Base-by-base conservation (phyloP, 2,329 filamentous ascomycete species). In the Ciborinia camelliae region DNA sequence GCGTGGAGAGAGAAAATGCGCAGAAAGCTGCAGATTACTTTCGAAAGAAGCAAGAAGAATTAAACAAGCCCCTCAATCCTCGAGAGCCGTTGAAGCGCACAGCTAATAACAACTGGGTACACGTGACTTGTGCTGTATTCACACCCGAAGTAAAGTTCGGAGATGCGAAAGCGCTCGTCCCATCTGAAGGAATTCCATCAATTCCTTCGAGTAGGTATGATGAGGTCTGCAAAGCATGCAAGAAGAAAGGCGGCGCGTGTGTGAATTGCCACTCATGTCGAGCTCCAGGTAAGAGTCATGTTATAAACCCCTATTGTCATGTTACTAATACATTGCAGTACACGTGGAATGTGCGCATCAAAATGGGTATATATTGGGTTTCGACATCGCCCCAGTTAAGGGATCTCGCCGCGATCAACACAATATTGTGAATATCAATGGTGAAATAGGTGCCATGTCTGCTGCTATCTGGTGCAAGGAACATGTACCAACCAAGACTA, bases 61-160 rank as follows among this genome's bases (percentile, higher is more conserved):
- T 89, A 72, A 92, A 92, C 70, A 90, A 93, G 55, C 94, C 95
- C 1, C 78, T 89, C 43, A 86, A 91, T 69, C 95, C 95, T 32
- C 86, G 95, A 55, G 95, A 98, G 75, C 90, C 95, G 4, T 81
- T 99, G 68, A 99, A 99, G 79, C 87, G 91, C 57, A 99, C 95
- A 0, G 91, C 90, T 4, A 92, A 96, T 75, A 98, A 98, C 78
- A 98, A 98, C 74, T 99, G 95, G 95, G 91, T 97, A 20, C 95
- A 99, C 75, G 92, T 98, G 35, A 89, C 90, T 45, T 99, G 95
- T 74, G 93, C 95, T 1, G 82, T 97, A 23, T 98, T 91, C 87
- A 93, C 90, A 14, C 88, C 92, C 0, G 95, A 99, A 77, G 89
- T 97, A 72, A 95, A 93, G 73, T 99, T 97, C 76, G 93, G 90